Base-by-base conservation (phyloP, 352 stramenopile species). In the Phytopythium chamaehyphon region DNA sequence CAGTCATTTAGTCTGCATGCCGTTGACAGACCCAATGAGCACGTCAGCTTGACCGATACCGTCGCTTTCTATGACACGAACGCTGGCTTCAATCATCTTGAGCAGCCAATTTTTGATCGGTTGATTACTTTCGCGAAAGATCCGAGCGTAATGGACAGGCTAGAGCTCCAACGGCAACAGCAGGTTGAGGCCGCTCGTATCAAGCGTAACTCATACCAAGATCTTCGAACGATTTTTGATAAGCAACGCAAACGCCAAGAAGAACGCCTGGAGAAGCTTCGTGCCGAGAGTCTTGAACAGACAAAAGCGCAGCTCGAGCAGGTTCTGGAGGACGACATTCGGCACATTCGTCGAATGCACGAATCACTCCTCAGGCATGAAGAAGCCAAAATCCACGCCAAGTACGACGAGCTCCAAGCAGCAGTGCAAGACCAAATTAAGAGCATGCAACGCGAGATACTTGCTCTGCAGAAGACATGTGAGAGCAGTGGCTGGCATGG, bases 81-180 rank as follows among this genome's bases (percentile, higher is more conserved):
- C 46, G 52, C 59, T n/a, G 66, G 73, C 7, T 87, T 81, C 57
- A 87, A 88, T 22, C 81, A 91, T 60, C 56, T 91, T 8, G 78
- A 88, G 35, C 62, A 83, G 48, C 76, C 81, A 0, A 67, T 91
- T 18, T 67, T 91, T 14, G 77, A 88, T 36, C 81, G 81, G 6
- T 55, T 91, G 9, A 26, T 88, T 12, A 44, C 77, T 21, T 91
- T 89, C 48, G 59, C 76, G 6, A 91, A 88, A 40, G 76, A 91
- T 28, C 67, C 72, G 0, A 69, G 70, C 16, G 28, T 88, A 14
- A 69, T 91, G 54, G 76, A 88, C 43, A 61, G 75, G 1, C 63
- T 86, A 15, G 14, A 47, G 10, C 48, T 86, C 1, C 71, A 83
- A 11, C 68, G 59, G 10, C 70, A 87, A 40, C 72, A 86, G 42